Percentiles rank a stretch among this genome's conserved stretches.
These are phyloP conservation scores for Talaromyces stipitatus DNA, from an alignment of 495 filamentous ascomycete species.

Conservation along the genomic window DNA sequence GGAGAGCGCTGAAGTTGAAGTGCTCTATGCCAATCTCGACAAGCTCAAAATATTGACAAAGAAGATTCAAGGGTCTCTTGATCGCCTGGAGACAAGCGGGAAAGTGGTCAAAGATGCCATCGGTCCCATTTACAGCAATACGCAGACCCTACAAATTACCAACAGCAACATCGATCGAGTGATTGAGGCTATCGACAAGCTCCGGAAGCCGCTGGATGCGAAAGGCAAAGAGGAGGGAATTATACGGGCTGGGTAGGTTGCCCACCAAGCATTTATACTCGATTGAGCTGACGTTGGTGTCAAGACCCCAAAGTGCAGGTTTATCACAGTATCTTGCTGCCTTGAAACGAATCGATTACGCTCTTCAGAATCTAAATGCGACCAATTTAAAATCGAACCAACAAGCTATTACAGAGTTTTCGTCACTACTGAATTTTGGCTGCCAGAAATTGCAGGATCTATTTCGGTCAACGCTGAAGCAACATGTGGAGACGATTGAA, in stretches of 20 bases:
- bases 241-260: conserved; percentile 66
- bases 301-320: conserved; percentile 67
- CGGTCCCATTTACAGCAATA: conserved; percentile 88
- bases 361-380: conserved; percentile 68
- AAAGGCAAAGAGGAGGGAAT: conserved; percentile 85
- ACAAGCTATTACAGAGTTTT: conserved; percentile 76
- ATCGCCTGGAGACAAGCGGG: conserved; percentile 75
- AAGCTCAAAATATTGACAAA: conserved; percentile 72
- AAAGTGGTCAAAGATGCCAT: conserved; percentile 87
- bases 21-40: conserved; percentile 56
- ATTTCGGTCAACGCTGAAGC: conserved; percentile 65
- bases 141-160: conserved; percentile 74
- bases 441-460: conserved; percentile 73
- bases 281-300: conserved; percentile 11
- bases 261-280: neutral
- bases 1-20: conserved; percentile 65
- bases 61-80: conserved; percentile 84
- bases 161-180: conserved; percentile 86
- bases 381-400: conserved; percentile 89
- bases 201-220: conserved; percentile 81
- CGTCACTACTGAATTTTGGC: conserved; percentile 65
- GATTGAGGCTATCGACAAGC: conserved; percentile 74
- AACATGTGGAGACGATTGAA: conserved; percentile 70
- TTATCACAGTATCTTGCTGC: conserved; percentile 81
- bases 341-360: conserved; percentile 78